Base-by-base conservation (phyloP, 192 early-diverging fungal species). In the Coemansia sp. region DNA sequence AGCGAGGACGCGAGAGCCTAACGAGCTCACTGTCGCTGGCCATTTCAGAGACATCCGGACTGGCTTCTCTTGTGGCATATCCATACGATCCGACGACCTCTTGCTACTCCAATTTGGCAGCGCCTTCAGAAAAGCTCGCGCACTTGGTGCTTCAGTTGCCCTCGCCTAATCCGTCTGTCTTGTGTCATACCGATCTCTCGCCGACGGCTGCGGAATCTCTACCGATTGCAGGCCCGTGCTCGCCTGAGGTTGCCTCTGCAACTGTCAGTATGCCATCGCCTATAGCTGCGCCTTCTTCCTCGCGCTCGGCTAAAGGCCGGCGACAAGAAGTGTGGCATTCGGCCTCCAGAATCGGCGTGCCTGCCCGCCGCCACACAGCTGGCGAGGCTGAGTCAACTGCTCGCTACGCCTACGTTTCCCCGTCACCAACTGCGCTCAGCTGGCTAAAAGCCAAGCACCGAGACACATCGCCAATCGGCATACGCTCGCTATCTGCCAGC, bases 321-420 rank as follows among this genome's bases (percentile, higher is more conserved):
- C 29, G 57, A 18, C 57, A 60, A 34, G 57, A 33, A 24, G 57
- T 18, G 31, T 36, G 57, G 33, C 57, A 60, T 18, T 31, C 44
- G 12, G 18, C 46, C 27, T 11, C 44, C 36, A 65, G 63, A 40
- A 31, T 31, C 11, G 54, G 44, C 38, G 57, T 44, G 11, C 73
- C 66, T 12, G 41, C 63, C 33, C 75, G 81, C 24, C 76, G 81
- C 57, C 74, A 78, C 60, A 84, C 81, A 20, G 70, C 76, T 3
- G 77, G 81, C 33, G 81, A 84, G 27, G 73, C 70, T 12, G 74
- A 75, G 3, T 49, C 65, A 2, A 41, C 42, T 27, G 36, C 73
- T 3, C 55, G 49, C 22, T 54, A 74, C n/a, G 38, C 54, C n/a
- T 29, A 66, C 38, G 24, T 54, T 46, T 44, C 38, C 1, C 38